Percentiles rank a stretch among this genome's conserved stretches.
These are phyloP conservation scores for Letharia columbiana DNA, from an alignment of 495 filamentous ascomycete genomes.

Conservation along the genomic window DNA sequence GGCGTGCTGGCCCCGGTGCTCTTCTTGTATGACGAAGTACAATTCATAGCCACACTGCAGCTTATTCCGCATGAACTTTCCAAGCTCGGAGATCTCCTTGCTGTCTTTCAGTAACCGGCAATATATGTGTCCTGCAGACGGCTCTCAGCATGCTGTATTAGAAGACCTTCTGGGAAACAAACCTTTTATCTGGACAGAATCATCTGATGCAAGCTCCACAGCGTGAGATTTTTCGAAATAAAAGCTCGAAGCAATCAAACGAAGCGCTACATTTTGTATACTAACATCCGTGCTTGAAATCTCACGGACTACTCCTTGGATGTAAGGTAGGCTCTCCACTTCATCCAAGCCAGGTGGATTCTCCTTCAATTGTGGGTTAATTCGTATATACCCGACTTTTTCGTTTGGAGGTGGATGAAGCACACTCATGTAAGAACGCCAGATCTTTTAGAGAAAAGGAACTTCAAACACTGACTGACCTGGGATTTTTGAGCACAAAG, in stretches of 20 bases:
- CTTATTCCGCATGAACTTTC: constrained; percentile 13
- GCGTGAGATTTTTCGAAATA: constrained; percentile 17
- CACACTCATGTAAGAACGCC: constrained; percentile 17
- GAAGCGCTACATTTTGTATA: constrained; percentile 10
- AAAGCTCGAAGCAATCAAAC: constrained; percentile 20
- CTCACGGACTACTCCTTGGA: constrained; percentile 11
- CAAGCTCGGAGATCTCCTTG: constrained; percentile 18
- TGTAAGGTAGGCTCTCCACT: constrained; percentile 6
- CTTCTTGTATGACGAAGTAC: constrained; percentile 23
- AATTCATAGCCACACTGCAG: not conserved
- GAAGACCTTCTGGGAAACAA: not conserved
- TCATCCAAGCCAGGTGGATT: constrained; percentile 21
- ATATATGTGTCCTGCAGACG: constrained; percentile 9
- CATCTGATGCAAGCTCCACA: not conserved
- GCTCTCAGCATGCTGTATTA: not conserved
- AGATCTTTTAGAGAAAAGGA: constrained; percentile 10
- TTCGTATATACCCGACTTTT: constrained; percentile 13
- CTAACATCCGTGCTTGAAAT: constrained; percentile 1
- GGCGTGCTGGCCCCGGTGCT: constrained; percentile 7
- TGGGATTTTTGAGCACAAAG: constrained; percentile 14
- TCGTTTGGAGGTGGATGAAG: constrained; percentile 6
- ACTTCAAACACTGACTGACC: constrained; percentile 1
- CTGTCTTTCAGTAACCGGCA: constrained; percentile 16
- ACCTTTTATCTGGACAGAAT: constrained; percentile 10
- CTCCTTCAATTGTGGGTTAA: constrained; percentile 18